Percentiles rank a stretch among this genome's conserved stretches.
These are phyloP conservation scores for Protomyces pachydermus DNA, from an alignment of 1,139 yeast species.

Conservation along the genomic window DNA sequence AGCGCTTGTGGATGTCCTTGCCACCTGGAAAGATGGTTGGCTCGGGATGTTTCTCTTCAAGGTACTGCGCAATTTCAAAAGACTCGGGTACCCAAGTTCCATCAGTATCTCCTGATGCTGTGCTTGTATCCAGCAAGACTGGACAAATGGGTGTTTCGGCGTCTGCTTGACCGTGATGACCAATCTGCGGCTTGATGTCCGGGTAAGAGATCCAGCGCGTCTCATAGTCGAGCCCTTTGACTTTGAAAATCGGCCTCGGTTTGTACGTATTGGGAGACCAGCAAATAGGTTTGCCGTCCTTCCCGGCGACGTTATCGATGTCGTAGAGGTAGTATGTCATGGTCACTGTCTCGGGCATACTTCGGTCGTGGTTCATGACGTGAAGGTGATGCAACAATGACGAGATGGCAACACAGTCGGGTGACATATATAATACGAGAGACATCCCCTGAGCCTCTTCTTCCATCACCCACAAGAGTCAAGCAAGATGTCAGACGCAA, in stretches of 20 bases:
- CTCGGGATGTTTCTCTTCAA: background rate
- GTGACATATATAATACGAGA: no score
- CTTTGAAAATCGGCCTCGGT: background rate
- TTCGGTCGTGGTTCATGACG: no score
- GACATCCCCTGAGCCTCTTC: no score
- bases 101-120: background rate
- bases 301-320: background rate
- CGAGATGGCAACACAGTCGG: no score
- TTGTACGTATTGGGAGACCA: slow-evolving; percentile 12
- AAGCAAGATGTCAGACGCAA: slow-evolving; percentile 10
- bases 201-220: slow-evolving; percentile 14
- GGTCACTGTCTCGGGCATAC: background rate
- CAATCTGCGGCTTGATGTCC: background rate
- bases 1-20: background rate
- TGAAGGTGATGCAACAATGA: no score
- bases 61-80: background rate
- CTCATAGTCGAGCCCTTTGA: background rate
- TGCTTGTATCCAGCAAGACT: background rate
- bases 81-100: slow-evolving; percentile 1
- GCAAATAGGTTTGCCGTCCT: background rate
- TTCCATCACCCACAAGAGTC: background rate
- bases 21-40: slow-evolving; percentile 14
- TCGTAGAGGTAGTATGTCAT: background rate
- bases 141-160: background rate
- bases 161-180: slow-evolving; percentile 1